Conservation (phyloP, 139 green algal species). For the Asterochloris erici region DNA sequence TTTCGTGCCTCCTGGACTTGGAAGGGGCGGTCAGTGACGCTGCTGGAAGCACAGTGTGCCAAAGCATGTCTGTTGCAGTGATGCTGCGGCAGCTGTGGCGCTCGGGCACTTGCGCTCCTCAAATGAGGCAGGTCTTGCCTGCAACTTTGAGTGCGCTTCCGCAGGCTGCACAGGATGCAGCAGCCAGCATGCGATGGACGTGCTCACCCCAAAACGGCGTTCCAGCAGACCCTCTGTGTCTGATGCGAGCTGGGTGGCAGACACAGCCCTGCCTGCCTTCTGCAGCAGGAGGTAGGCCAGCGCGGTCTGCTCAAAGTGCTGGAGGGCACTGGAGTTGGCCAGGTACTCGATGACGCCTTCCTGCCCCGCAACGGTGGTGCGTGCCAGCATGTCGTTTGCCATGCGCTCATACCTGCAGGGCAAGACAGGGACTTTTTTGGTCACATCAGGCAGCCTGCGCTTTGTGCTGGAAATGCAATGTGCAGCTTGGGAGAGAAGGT, state of each 20-base stretch:
- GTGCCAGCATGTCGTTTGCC: constrained; percentile 30
- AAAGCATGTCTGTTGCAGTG: too few relatives aligned
- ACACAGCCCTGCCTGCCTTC: neutral
- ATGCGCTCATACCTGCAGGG: constrained; percentile 33
- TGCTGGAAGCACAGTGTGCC: too few relatives aligned
- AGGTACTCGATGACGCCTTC: constrained; percentile 36
- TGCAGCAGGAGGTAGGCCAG: constrained; percentile 37
- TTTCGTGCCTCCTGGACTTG: neutral
- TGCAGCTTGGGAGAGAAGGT: too few relatives aligned
- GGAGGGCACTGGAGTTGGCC: constrained; percentile 28
- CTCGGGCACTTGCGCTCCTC: neutral
- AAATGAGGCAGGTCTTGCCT: neutral
- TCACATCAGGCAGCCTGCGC: too few relatives aligned
- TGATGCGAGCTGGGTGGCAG: constrained; percentile 4
- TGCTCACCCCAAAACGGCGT: constrained; percentile 13
- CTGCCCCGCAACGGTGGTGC: constrained; percentile 32
- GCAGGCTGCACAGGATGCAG: neutral
- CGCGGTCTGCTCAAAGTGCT: constrained; percentile 42
- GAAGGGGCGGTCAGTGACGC: too few relatives aligned
- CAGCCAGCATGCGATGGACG: neutral
- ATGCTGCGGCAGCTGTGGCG: too few relatives aligned
- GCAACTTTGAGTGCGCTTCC: neutral
- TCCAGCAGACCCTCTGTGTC: constrained; percentile 24
- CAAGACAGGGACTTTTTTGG: neutral
- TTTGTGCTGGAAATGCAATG: too few relatives aligned